phyloP scores from a whole-genome alignment of 78 protist species.

The Isochrysis galbana region DNA sequence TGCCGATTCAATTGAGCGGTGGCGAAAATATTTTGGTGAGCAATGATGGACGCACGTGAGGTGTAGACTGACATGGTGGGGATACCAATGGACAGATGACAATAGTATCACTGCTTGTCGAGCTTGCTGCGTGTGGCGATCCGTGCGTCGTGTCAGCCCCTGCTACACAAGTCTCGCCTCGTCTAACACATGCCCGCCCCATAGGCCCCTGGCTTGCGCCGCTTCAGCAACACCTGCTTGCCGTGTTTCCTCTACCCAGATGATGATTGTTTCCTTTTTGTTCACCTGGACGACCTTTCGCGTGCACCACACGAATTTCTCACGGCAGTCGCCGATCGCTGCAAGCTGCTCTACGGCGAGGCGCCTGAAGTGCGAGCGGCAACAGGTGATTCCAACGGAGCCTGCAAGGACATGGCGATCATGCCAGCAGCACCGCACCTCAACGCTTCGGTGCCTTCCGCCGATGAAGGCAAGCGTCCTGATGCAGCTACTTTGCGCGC shows the following conservation, averaged over 20 bases:
- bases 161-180: no score
- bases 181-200: no score
- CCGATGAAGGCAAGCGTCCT: not conserved
- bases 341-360: not conserved
- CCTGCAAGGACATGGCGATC: not conserved
- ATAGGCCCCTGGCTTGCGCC: no score
- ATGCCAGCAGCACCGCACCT: not conserved
- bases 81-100: not conserved
- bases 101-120: not conserved
- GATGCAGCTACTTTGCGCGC: not conserved
- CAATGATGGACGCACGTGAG: no score
- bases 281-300: not conserved
- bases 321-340: not conserved
- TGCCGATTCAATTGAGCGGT: not conserved
- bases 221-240: not conserved
- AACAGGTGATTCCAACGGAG: not conserved
- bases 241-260: not conserved
- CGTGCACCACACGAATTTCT: not conserved
- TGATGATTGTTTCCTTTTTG: not conserved
- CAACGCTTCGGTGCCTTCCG: not conserved
- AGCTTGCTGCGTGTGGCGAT: no score
- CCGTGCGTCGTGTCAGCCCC: no score
- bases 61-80: no score
- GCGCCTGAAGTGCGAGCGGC: no score
- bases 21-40: not conserved